phyloP scores from a whole-genome alignment of 2,329 filamentous ascomycete genomes.

The Fusarium caatingaense region DNA sequence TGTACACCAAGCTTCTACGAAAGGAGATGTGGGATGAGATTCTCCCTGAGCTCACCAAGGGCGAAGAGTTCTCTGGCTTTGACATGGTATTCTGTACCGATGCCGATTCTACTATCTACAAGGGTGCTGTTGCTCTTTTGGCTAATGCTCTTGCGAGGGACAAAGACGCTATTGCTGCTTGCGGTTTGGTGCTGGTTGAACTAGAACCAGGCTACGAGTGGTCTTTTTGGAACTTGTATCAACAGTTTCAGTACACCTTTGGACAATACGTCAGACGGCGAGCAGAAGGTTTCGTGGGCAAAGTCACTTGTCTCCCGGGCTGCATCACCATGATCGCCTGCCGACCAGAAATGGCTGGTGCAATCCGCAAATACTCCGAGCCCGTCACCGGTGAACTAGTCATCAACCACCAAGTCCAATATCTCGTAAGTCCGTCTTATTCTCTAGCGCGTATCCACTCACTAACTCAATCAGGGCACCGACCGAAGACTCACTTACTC shows the following conservation, averaged over 20 bases:
- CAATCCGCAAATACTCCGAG: constrained; percentile 38
- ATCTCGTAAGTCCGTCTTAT: constrained; percentile 24
- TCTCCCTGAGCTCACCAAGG: constrained; percentile 32
- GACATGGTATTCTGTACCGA: constrained; percentile 41
- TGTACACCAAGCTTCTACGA: constrained; percentile 33
- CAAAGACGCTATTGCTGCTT: constrained; percentile 37
- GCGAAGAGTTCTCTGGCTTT: constrained; percentile 25
- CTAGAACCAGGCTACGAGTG: constrained; percentile 39
- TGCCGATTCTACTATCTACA: constrained; percentile 40
- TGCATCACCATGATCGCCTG: constrained; percentile 43
- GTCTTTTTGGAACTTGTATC: constrained; percentile 42
- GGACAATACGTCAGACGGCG: constrained; percentile 38
- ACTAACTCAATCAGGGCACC: constrained; percentile 27
- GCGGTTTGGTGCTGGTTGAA: constrained; percentile 36
- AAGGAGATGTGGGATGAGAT: constrained; percentile 37
- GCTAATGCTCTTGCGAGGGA: constrained; percentile 33
- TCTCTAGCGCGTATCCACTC: background rate
- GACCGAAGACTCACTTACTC: constrained; percentile 40
- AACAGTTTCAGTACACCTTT: constrained; percentile 42
- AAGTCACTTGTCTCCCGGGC: constrained; percentile 38
- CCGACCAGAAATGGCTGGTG: constrained; percentile 38
- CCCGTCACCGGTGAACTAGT: constrained; percentile 35
- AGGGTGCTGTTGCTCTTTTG: constrained; percentile 31
- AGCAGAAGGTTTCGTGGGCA: constrained; percentile 33
- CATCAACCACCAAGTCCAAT: constrained; percentile 40